Base-by-base conservation (phyloP, 805 yeast species). In the Sugiyamaella floridensis region DNA sequence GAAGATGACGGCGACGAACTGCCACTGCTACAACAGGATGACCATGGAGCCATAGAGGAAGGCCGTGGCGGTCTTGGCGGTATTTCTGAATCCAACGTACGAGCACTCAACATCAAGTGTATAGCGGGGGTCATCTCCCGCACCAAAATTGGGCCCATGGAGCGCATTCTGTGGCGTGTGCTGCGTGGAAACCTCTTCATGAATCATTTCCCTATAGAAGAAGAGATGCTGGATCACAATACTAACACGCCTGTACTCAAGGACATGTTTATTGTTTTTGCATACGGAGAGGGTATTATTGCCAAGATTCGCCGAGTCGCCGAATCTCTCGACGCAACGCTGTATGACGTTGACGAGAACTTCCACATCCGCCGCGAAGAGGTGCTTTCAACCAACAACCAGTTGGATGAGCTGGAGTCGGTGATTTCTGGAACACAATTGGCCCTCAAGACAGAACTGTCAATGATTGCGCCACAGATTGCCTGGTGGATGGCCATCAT, bases 151-250 rank as follows among this genome's bases (percentile, higher is more conserved):
- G 79, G 76, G 15, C 74, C 84, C 1, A 73, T 93, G 55, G 92
- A 90, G 66, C 85, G 82, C 59, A 88, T 93, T 53, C 73, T 93
- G 47, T 93, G 97, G 96, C 80, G 99, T 71, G 82, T 86, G 10
- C 76, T 93, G 55, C 82, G 99, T 68, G 99, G 99, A 65, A 93
- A 93, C 67, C 73, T 93, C 58, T 87, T 78, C 65, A 81, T 90
- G 69, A 82, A 84, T 59, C 79, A 85, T 58, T 78, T 79, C 48
- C 90, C 88, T 57, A 79, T 89, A 50, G 79, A 79, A 1, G 85
- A 84, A 60, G 77, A 81, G 20, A 69, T 87, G 45, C 76, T 76
- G 59, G 92, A 88, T 60, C 67, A 76, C 29, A 76, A 78, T 60
- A 60, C 80, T 15, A 77, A 77, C 43, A 75, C 76, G 22, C 73